phyloP scores from a whole-genome alignment of 371 early-diverging fungal species.

The Parasitella parasitica region DNA sequence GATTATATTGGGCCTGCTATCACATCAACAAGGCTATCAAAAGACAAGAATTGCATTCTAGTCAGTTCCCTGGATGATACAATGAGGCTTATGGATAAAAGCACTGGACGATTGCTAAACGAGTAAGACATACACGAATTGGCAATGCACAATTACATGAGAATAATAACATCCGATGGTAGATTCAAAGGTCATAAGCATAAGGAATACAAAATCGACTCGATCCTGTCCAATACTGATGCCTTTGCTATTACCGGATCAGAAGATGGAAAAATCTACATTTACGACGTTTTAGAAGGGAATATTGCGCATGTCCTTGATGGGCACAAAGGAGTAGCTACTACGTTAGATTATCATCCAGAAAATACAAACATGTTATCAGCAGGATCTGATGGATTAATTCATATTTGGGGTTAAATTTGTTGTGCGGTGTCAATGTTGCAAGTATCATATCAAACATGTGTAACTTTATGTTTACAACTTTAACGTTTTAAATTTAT shows the following conservation, averaged over 20 bases:
- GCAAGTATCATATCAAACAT: constrained; percentile 3
- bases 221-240: constrained; percentile 70
- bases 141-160: not conserved
- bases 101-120: constrained; percentile 73
- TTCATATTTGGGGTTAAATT: constrained; percentile 48
- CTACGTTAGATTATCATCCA: constrained; percentile 47
- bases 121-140: constrained; percentile 54
- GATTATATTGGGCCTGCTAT: constrained; percentile 82
- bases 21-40: constrained; percentile 72
- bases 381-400: constrained; percentile 57
- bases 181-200: constrained; percentile 84
- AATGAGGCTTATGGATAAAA: constrained; percentile 81
- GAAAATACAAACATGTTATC: constrained; percentile 48
- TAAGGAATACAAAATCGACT: constrained; percentile 70
- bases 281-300: constrained; percentile 84
- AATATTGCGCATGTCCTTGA: constrained; percentile 16
- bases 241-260: constrained; percentile 84
- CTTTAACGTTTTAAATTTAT: constrained; percentile 7
- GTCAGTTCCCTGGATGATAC: constrained; percentile 74
- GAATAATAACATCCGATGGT: not conserved
- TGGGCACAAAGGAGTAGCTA: constrained; percentile 38
- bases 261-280: constrained; percentile 84
- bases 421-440: constrained; percentile 5
- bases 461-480: constrained; percentile 2
- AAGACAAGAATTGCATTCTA: constrained; percentile 77